These are phyloP conservation scores for Tylopilus balloui DNA, from an alignment of 768 basidiomycete species.

Conservation along the genomic window DNA sequence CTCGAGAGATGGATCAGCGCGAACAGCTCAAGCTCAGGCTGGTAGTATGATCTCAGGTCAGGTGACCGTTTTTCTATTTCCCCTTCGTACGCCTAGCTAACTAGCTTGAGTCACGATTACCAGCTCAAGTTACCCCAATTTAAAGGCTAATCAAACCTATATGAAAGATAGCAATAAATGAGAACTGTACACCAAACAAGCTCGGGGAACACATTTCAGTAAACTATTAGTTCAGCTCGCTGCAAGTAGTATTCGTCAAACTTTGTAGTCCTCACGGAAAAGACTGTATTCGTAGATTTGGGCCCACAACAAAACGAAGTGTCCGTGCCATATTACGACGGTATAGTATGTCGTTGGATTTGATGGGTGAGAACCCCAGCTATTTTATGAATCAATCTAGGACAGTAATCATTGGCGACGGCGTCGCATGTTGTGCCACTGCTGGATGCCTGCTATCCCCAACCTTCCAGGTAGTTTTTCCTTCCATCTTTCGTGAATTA, in stretches of 20 bases:
- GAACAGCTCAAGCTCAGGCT: not conserved
- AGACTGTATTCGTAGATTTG: not conserved
- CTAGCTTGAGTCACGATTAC: no score
- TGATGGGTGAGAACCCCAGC: not conserved
- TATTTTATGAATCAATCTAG: not conserved
- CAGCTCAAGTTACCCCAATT: no score
- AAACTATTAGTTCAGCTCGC: not conserved
- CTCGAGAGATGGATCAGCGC: not conserved
- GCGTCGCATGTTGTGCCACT: not conserved
- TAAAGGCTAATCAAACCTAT: no score
- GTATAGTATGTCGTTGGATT: not conserved
- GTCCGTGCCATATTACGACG: not conserved
- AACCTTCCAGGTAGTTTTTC: not conserved
- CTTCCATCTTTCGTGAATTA: not conserved
- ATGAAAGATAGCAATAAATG: not conserved
- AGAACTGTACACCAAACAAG: no score
- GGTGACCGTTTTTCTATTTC: not conserved
- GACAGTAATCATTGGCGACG: not conserved
- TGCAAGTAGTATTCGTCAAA: not conserved
- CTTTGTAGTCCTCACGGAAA: not conserved
- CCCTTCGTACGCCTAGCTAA: no score
- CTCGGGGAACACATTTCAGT: not conserved
- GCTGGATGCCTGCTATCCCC: not conserved
- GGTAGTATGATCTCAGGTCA: not conserved
- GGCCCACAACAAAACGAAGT: not conserved